Percentiles rank a stretch among this genome's conserved stretches.
These are phyloP conservation scores for Rhododendron vialii DNA, from an alignment of 148 eudicot genomes.

Conservation along the genomic window DNA sequence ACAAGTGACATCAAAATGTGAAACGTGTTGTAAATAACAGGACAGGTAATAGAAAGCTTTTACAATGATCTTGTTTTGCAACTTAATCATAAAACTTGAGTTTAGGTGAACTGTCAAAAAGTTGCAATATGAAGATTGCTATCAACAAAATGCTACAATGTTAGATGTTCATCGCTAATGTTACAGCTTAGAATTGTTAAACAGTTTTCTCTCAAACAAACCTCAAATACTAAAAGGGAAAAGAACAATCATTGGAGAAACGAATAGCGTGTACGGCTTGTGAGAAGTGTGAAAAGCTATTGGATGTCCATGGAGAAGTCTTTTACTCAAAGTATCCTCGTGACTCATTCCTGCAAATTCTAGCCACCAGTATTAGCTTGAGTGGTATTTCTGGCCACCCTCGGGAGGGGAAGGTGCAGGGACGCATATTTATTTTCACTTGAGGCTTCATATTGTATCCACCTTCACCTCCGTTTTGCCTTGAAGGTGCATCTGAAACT, in stretches of 20 bases:
- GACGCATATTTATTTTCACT: background rate
- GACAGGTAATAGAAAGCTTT: background rate
- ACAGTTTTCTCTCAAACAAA: background rate
- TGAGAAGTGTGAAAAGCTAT: background rate
- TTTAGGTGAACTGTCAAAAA: background rate
- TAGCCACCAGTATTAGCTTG: background rate
- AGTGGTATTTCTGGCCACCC: background rate
- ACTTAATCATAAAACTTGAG: background rate
- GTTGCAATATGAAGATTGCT: background rate
- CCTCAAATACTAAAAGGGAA: background rate
- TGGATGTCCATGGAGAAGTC: background rate
- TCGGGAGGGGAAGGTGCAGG: background rate
- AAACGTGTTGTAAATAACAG: background rate
- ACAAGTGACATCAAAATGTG: background rate
- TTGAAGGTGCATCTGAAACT: constrained; percentile 4
- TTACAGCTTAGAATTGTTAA: background rate
- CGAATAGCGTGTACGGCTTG: background rate
- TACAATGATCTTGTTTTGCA: background rate
- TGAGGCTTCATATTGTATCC: background rate
- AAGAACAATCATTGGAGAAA: background rate
- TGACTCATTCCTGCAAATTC: background rate
- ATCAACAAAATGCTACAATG: background rate
- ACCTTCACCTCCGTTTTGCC: constrained; percentile 3
- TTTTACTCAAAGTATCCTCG: background rate
- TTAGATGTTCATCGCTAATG: background rate